These are phyloP conservation scores for Cyclotella cryptica DNA, from an alignment of 108 stramenopile genomes.

Conservation along the genomic window DNA sequence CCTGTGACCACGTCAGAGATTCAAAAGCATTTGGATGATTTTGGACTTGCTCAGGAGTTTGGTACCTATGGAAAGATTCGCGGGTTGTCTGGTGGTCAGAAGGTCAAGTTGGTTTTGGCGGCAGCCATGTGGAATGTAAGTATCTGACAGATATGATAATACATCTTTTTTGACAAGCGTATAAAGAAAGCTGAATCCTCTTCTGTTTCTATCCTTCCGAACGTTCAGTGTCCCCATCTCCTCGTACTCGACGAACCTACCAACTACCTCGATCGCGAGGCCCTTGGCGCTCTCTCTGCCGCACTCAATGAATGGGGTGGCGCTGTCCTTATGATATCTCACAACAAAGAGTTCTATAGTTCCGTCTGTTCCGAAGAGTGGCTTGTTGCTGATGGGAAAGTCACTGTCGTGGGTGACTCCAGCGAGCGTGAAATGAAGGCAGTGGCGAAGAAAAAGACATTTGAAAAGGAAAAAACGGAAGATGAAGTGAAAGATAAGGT, in stretches of 20 bases:
- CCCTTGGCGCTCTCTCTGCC: conserved; percentile 91
- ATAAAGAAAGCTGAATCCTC: too few species aligned
- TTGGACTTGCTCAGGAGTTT: conserved; percentile 96
- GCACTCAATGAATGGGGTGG: conserved; percentile 97
- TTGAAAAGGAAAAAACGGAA: conserved; percentile 72
- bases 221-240: conserved; percentile 79
- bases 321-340: conserved; percentile 98
- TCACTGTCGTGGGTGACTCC: conserved; percentile 83
- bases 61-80: conserved; percentile 98
- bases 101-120: conserved; percentile 98
- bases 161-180: not conserved
- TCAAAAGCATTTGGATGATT: conserved; percentile 96
- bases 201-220: not conserved
- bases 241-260: conserved; percentile 98
- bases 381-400: conserved; percentile 87
- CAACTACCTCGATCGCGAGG: conserved; percentile 98
- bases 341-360: conserved; percentile 96
- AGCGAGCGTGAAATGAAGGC: conserved; percentile 91
- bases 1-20: conserved; percentile 92
- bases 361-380: conserved; percentile 96
- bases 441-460: conserved; percentile 83
- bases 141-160: conserved; percentile 25
- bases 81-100: conserved; percentile 96
- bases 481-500: conserved; percentile 77
- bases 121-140: conserved; percentile 97